phyloP scores from a whole-genome alignment of 176 grass and related monocot species.

The Lolium perenne region DNA sequence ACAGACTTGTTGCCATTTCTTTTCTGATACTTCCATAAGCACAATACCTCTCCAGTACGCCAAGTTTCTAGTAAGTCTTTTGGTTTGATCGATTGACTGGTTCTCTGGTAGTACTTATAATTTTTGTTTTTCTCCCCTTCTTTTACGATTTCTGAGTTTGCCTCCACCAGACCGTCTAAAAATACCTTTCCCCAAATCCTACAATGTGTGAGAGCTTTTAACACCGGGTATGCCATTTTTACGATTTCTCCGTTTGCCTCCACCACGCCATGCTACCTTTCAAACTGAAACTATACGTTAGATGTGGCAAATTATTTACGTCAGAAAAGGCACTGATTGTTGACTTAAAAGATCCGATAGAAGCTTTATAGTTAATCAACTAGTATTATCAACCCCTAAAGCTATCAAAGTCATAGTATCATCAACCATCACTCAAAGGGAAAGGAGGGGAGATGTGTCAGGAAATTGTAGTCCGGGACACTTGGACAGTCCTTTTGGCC shows the following conservation, averaged over 20 bases:
- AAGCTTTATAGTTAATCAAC: neutral
- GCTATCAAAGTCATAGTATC: neutral
- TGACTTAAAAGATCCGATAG: neutral
- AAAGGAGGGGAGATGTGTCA: neutral
- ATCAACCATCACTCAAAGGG: neutral
- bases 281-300: neutral
- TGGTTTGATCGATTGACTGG: neutral
- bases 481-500: neutral
- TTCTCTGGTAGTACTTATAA: neutral
- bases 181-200: too few relatives aligned
- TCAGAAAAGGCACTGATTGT: neutral
- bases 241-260: too few relatives aligned
- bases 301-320: neutral
- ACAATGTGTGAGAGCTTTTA: too few relatives aligned
- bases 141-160: neutral
- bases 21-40: neutral
- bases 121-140: too few relatives aligned
- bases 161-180: too few relatives aligned
- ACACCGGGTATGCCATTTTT: too few relatives aligned
- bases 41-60: neutral
- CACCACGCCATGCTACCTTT: neutral
- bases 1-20: neutral
- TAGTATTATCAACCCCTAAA: neutral
- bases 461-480: neutral
- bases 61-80: conserved; percentile 7